A percentile compares a stretch with the other conserved stretches of the same genome.
These are phyloP conservation scores for Zangia roseola DNA, from an alignment of 768 basidiomycete species.

Conservation along the genomic window DNA sequence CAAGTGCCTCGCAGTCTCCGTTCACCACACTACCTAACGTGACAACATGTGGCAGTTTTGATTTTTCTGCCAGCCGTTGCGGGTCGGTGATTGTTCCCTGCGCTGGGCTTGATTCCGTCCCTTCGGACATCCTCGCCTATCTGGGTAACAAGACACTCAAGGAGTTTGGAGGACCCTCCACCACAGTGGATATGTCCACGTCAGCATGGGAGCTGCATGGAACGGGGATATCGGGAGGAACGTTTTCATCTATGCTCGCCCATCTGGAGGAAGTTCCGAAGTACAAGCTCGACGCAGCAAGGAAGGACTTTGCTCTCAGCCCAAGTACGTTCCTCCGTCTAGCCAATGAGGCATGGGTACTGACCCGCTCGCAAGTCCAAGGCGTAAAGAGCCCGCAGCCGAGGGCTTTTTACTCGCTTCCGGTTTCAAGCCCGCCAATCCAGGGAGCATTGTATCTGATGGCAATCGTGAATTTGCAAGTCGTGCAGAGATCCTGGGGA, in stretches of 20 bases:
- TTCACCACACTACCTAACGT: constrained; percentile 4
- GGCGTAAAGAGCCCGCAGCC: constrained; percentile 29
- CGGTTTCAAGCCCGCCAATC: constrained; percentile 30
- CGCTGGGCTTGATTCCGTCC: constrained; percentile 77
- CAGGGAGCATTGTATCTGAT: constrained; percentile 46
- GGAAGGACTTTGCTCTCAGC: constrained; percentile 40
- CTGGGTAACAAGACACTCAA: constrained; percentile 71
- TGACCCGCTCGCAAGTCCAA: constrained; percentile 26
- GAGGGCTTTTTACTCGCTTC: constrained; percentile 38
- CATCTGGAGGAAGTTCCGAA: constrained; percentile 33
- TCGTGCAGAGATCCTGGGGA: constrained; percentile 60
- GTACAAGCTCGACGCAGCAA: constrained; percentile 28
- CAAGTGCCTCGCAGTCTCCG: constrained; percentile 32
- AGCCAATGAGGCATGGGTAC: background rate
- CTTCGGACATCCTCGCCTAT: constrained; percentile 68
- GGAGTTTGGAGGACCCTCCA: constrained; percentile 34
- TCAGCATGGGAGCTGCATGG: constrained; percentile 44
- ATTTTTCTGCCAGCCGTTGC: constrained; percentile 67
- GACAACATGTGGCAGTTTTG: constrained; percentile 47
- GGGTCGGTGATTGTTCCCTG: constrained; percentile 76
- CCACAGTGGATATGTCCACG: constrained; percentile 52
- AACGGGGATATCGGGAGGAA: constrained; percentile 34
- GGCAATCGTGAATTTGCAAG: constrained; percentile 41
- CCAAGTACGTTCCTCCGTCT: constrained; percentile 34
- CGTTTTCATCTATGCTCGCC: constrained; percentile 37